Base-by-base conservation (phyloP, 805 yeast genomes). In the Nakazawaea wyomingensis region DNA sequence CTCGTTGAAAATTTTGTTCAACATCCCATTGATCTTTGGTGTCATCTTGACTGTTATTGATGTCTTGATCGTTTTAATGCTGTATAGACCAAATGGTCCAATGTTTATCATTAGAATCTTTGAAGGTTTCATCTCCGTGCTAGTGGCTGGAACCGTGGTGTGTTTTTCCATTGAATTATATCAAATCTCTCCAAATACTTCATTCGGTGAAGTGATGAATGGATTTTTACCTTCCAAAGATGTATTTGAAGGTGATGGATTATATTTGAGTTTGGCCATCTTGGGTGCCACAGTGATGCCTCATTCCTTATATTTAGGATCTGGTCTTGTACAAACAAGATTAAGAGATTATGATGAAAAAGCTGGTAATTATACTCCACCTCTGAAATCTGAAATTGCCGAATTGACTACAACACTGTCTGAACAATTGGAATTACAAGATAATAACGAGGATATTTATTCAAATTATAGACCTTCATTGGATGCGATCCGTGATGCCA, bases 231-330 rank as follows among this genome's bases (percentile, higher is more conserved):
- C 97, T 0, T 72, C 78, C 9, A 62, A 57, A n/a, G 71, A 78
- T 41, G 68, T 78, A 43, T 62, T 68, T 21, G 80, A 79, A 52
- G 77, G 73, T 54, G 72, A 75, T 54, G 93, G 95, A 0, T 62
- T 85, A 22, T 88, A 81, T 55, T 65, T 87, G 17, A 78, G 91
- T 19, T 69, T 90, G 51, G 96, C 95, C 20, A 85, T 89, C 38
- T 68, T 88, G 42, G 96, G 96, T 19, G 96, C 96, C 9, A 89
- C 96, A 0, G 96, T 89, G 19, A 89, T 89, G 96, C 96, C 96
- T 2, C 96, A 89, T 56, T 81, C 90, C 1, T 65, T 89, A 39
- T 87, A 84, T 54, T 65, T 89, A 44, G 96, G 96, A 1, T 83
- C 93, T 0, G 91, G 93, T 5, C 66, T 89, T 39, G 96, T 88